Percentiles rank a stretch among this genome's conserved stretches.
phyloP scores from a whole-genome alignment of 306 rosid species.

The Cucumis melo region DNA sequence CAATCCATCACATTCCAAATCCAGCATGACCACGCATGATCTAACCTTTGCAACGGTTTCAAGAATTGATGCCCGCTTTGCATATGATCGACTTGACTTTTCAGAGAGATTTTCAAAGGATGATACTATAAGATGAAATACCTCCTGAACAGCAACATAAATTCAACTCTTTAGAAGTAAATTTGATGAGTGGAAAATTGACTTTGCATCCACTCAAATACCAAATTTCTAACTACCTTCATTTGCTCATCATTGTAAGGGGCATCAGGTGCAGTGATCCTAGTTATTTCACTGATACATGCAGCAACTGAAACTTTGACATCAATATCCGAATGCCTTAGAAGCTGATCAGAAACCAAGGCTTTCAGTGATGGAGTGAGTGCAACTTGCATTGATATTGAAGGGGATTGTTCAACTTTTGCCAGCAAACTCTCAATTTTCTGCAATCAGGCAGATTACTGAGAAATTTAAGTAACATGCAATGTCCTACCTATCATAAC shows the following conservation, averaged over 20 bases:
- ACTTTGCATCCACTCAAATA: not conserved
- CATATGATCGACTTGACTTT: slow-evolving; percentile 46
- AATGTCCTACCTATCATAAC: not conserved
- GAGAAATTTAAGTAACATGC: not conserved
- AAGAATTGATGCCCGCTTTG: slow-evolving; percentile 57
- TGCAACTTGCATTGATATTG: slow-evolving; percentile 50
- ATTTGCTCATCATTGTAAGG: slow-evolving; percentile 87
- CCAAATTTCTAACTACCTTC: slow-evolving; percentile 42
- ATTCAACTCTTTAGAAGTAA: not conserved
- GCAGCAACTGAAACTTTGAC: slow-evolving; percentile 81
- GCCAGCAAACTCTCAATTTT: slow-evolving; percentile 41
- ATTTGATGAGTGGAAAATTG: not conserved
- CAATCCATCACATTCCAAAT: slow-evolving; percentile 78
- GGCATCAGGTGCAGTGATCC: slow-evolving; percentile 94
- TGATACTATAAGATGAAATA: slow-evolving; percentile 72
- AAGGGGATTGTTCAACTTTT: slow-evolving; percentile 82
- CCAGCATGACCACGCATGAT: slow-evolving; percentile 90
- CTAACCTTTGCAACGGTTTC: slow-evolving; percentile 92
- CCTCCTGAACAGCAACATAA: slow-evolving; percentile 38
- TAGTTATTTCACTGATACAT: slow-evolving; percentile 84
- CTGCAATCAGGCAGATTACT: slow-evolving; percentile 18
- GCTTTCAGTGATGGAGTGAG: slow-evolving; percentile 66
- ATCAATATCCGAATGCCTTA: slow-evolving; percentile 58
- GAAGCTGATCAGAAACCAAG: slow-evolving; percentile 39
- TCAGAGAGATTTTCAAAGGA: slow-evolving; percentile 76